Percentiles rank a stretch among this genome's conserved stretches.
These are phyloP conservation scores for Clitoria ternatea DNA, from an alignment of 306 rosid species.

Conservation along the genomic window DNA sequence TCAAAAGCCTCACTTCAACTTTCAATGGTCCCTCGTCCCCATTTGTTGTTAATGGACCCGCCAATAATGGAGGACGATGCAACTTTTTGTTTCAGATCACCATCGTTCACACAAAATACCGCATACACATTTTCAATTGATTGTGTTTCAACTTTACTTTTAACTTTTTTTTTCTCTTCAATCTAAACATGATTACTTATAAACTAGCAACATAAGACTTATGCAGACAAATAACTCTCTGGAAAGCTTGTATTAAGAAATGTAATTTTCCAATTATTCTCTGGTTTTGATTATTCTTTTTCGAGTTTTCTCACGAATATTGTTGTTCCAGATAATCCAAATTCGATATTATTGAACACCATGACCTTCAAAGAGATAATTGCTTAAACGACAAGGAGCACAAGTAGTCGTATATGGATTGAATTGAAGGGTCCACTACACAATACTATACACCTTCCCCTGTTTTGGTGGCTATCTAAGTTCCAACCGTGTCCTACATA, in stretches of 20 bases:
- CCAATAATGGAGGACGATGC: conserved; percentile 6
- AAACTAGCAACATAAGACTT: neutral
- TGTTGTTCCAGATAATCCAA: conserved; percentile 19
- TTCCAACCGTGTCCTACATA: neutral
- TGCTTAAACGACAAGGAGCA: conserved; percentile 10
- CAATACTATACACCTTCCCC: neutral
- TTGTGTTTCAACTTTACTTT: conserved; percentile 1
- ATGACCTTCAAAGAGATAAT: neutral
- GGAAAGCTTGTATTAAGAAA: neutral
- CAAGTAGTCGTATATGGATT: neutral
- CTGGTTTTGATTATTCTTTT: neutral
- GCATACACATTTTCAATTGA: neutral
- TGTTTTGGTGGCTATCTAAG: neutral
- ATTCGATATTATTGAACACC: neutral
- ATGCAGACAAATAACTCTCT: neutral
- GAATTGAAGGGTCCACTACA: neutral
- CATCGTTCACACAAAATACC: neutral
- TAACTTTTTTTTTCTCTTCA: neutral
- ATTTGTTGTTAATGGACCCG: neutral
- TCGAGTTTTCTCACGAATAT: neutral
- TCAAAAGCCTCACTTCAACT: neutral
- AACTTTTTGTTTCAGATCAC: conserved; percentile 14
- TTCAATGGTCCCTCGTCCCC: conserved; percentile 25
- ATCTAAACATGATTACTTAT: neutral
- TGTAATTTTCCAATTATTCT: neutral